A percentile compares a stretch with the other conserved stretches of the same genome.
These are phyloP conservation scores for Yarrowia galli DNA, from an alignment of 1,139 yeast species.

Conservation along the genomic window DNA sequence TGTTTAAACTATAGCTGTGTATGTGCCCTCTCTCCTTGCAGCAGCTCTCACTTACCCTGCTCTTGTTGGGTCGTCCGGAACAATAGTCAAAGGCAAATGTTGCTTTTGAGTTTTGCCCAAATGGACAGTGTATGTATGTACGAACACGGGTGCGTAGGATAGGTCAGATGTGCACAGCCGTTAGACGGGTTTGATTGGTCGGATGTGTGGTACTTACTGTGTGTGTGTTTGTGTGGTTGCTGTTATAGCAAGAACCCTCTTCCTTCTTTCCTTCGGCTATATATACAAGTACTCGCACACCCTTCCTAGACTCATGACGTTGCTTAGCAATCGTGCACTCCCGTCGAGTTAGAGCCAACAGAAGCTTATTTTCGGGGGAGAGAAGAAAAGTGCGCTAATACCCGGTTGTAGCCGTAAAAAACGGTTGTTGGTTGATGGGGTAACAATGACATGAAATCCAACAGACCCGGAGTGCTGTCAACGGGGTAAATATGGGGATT, in stretches of 20 bases:
- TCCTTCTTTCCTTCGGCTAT: background rate
- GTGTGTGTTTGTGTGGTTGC: no score
- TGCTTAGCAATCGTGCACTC: conserved; percentile 32
- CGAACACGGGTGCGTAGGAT: no score
- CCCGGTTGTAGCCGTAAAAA: conserved; percentile 36
- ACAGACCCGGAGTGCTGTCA: no score
- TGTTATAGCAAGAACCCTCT: no score
- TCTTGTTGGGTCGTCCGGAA: conserved; percentile 36
- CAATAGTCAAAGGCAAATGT: conserved; percentile 13
- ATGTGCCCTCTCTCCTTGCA: background rate
- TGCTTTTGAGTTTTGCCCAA: background rate
- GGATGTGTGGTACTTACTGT: background rate
- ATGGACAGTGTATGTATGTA: no score
- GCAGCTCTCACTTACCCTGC: conserved; percentile 10
- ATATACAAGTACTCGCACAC: no score
- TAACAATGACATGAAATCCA: background rate
- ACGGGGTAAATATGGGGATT: no score
- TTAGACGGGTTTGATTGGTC: background rate
- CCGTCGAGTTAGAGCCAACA: background rate
- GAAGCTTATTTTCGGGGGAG: background rate
- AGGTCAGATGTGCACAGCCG: background rate
- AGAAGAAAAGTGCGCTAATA: conserved; percentile 2
- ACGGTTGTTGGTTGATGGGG: conserved; percentile 1
- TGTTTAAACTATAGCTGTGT: background rate
- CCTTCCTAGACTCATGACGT: background rate